Base-by-base conservation (phyloP, 768 basidiomycete genomes). In the Suillus alpinus region DNA sequence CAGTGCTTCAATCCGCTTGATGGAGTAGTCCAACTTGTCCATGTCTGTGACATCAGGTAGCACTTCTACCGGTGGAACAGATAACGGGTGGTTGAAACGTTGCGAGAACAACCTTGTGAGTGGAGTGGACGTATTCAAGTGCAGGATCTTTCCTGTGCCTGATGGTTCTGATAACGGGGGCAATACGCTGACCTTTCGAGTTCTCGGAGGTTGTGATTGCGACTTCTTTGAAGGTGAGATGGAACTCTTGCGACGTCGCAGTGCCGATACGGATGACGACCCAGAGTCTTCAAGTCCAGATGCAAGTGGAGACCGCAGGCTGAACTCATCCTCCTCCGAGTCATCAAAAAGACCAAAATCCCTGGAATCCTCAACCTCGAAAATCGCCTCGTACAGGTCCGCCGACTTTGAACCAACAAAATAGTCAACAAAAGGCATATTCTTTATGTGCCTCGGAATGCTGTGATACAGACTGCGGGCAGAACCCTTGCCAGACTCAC, bases 361-460 rank as follows among this genome's bases (percentile, higher is more conserved):
- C 32, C 72, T 70, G 23, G 75, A 76, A 23, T 81, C 68, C 31
- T 91, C 87, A 2, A 89, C 82, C 58, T 90, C 88, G 66, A 94
- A 92, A 46, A 94, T 89, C 1, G 89, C 89, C 56, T 89, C 89
- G 66, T 88, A 88, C 18, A 94, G 67, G 61, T 89, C 85, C 57
- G 80, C 82, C 16, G 85, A 79, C 16, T 84, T 78, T 6, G 87
- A 83, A 29, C 92, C 90, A n/a, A 92, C 82, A 16, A 94, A 69
- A 16, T 87, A 87, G 65, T 93, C 92, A 14, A 93, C 71, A 46
- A 93, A 74, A 0, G 91, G 89, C 71, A 91, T 85, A 56, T 81
- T 81, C 72, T 88, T 91, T 67, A 94, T 82, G 46, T 83, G 83
- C 39, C 87, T 83, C 2, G 91, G 88, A 41, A 93, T 80, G 56